These are phyloP conservation scores for Colletotrichum sp. DNA, from an alignment of 2,329 filamentous ascomycete species.

Conservation along the genomic window DNA sequence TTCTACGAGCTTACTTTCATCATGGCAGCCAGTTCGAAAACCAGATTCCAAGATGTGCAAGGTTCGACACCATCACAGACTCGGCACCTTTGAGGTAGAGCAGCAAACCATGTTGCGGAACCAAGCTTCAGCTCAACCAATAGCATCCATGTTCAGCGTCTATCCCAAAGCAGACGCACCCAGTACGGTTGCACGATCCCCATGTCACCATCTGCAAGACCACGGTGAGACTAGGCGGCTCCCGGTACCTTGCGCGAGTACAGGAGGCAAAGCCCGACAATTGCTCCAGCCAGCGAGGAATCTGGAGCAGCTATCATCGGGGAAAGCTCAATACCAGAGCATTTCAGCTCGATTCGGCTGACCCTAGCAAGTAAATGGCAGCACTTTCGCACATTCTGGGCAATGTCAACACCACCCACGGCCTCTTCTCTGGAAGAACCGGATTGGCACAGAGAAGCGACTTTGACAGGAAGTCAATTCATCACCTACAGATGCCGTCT, in stretches of 20 bases:
- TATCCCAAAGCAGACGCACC: neutral
- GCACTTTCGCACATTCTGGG: neutral
- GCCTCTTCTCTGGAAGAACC: neutral
- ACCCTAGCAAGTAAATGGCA: neutral
- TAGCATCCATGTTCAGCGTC: neutral
- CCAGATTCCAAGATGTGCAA: neutral
- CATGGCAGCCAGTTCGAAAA: neutral
- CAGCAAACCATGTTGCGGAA: neutral
- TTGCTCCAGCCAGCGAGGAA: neutral
- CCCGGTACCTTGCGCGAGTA: neutral
- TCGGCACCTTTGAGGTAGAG: neutral
- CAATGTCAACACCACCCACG: neutral
- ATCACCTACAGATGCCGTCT: neutral
- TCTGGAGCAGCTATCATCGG: neutral
- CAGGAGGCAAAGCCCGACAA: neutral
- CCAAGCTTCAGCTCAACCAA: neutral
- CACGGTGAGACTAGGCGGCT: neutral
- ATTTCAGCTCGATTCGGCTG: fast-evolving
- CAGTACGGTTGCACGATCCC: neutral
- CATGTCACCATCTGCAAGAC: neutral
- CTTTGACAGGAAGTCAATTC: neutral
- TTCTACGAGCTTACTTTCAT: neutral
- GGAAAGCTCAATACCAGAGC: neutral
- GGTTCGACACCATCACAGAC: neutral
- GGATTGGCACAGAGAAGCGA: neutral